phyloP scores from a whole-genome alignment of 2,329 filamentous ascomycete species.

The Iodosphaeria phyllophila region DNA sequence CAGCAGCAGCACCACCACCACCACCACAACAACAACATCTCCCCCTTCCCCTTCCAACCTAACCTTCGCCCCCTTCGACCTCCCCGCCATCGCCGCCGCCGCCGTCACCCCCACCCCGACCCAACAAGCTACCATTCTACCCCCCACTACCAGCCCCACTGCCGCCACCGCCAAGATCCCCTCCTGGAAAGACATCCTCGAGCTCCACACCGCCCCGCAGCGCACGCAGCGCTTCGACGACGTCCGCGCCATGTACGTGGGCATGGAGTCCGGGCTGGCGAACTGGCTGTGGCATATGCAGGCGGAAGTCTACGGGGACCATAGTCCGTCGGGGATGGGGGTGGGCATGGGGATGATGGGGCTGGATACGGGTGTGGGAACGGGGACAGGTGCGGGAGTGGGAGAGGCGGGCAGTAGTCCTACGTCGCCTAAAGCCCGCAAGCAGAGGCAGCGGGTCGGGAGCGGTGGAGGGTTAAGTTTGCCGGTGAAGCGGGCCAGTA shows the following conservation, averaged over 20 bases:
- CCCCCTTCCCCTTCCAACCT: slow-evolving; percentile 6
- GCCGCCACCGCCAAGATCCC: slow-evolving; percentile 30
- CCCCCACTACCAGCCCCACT: too few species aligned
- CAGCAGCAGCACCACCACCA: slow-evolving; percentile 16
- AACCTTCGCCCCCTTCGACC: slow-evolving; percentile 2
- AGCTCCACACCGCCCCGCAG: slow-evolving; percentile 40
- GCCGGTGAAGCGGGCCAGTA: too few species aligned
- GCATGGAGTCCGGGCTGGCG: slow-evolving; percentile 56
- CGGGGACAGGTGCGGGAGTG: too few species aligned
- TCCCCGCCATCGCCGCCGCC: slow-evolving; percentile 3
- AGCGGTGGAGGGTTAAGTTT: too few species aligned
- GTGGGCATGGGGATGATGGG: too few species aligned
- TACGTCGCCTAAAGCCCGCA: too few species aligned
- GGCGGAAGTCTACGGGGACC: too few species aligned
- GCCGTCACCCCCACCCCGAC: background rate
- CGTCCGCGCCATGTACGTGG: slow-evolving; percentile 50
- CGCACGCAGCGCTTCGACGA: slow-evolving; percentile 58
- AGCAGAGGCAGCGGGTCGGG: too few species aligned
- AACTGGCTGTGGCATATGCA: slow-evolving; percentile 32
- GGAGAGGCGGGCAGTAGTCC: too few species aligned
- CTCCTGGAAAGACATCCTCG: slow-evolving; percentile 61
- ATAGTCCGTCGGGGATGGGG: too few species aligned
- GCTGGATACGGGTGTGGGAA: too few species aligned
- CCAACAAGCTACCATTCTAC: slow-evolving; percentile 1
- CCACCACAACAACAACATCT: slow-evolving; percentile 21